A percentile compares a stretch with the other conserved stretches of the same genome.
Evolutionary conservation across 2,329 filamentous ascomycete species (phyloP).

Genomic region (Talaromyces islandicus): DNA sequence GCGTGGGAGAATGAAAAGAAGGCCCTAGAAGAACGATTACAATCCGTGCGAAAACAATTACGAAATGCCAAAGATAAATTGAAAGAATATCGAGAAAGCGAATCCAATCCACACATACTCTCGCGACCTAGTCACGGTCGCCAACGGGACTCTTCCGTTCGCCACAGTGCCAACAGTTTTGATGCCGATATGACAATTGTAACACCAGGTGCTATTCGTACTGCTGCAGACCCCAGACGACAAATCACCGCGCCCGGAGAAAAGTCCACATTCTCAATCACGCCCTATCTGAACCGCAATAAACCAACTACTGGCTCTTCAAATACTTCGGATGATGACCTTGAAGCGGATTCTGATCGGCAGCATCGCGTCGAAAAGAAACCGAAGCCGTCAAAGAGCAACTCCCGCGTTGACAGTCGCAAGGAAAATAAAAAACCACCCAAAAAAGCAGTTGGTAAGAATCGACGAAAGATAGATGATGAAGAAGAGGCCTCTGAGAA

Average conservation of each 20-base stretch:
- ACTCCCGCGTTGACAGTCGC: background rate
- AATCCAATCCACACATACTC: conserved; percentile 37
- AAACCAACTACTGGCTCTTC: conserved; percentile 46
- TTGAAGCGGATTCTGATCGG: conserved; percentile 7
- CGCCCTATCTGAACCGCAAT: conserved; percentile 79
- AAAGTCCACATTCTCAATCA: conserved; percentile 90
- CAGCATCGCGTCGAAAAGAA: background rate
- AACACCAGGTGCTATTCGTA: conserved; percentile 43
- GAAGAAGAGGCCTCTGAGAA: background rate
- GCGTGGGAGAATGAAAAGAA: conserved; percentile 59
- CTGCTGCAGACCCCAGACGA: conserved; percentile 52
- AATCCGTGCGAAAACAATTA: conserved; percentile 63
- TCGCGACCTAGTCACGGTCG: conserved; percentile 16
- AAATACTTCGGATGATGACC: conserved; percentile 20
- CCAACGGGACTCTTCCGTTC: conserved; percentile 32
- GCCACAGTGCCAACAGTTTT: conserved; percentile 24
- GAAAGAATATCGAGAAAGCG: conserved; percentile 55
- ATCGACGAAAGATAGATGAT: background rate
- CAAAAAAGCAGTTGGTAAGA: background rate
- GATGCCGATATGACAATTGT: conserved; percentile 43
- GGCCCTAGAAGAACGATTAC: conserved; percentile 64
- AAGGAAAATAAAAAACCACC: background rate
- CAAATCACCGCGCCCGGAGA: conserved; percentile 64
- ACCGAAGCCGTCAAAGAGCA: background rate
- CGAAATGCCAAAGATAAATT: conserved; percentile 65